A percentile compares a stretch with the other conserved stretches of the same genome.
phyloP scores from a whole-genome alignment of 2,329 filamentous ascomycete genomes.

The Xylaria sp. region DNA sequence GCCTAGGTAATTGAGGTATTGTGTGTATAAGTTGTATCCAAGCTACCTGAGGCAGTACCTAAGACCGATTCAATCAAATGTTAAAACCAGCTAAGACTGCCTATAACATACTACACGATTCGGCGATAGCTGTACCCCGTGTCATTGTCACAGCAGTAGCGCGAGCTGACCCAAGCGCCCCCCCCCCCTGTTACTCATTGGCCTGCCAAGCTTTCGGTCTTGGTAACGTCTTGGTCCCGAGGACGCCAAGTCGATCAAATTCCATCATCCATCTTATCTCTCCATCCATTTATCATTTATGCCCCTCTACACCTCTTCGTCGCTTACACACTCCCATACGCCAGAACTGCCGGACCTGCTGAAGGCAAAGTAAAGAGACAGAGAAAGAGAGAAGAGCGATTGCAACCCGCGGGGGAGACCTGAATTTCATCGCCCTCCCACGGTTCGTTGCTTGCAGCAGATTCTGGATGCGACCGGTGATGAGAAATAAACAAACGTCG shows the following conservation, averaged over 20 bases:
- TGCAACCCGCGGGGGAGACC: neutral
- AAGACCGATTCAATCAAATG: too few species aligned
- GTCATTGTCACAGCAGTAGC: neutral
- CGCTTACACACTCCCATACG: conserved; percentile 6
- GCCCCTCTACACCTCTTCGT: conserved; percentile 26
- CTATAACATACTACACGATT: too few species aligned
- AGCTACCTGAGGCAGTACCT: too few species aligned
- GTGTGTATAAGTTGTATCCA: neutral
- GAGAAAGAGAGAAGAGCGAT: neutral
- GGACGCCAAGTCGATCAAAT: conserved; percentile 30
- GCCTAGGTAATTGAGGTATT: neutral
- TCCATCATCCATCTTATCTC: conserved; percentile 33
- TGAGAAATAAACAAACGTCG: conserved; percentile 13
- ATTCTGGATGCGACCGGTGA: conserved; percentile 3
- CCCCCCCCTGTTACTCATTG: conserved; percentile 11
- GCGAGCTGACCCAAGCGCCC: conserved; percentile 18
- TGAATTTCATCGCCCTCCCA: neutral
- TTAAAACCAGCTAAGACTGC: too few species aligned
- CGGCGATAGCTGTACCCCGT: conserved; percentile 13
- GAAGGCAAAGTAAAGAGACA: neutral
- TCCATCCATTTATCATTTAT: conserved; percentile 21
- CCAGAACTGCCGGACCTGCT: neutral
- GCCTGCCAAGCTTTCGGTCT: conserved; percentile 15
- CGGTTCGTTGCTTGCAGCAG: neutral
- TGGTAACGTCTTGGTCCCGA: conserved; percentile 10